These are phyloP conservation scores for Scenedesmus sp. DNA, from an alignment of 163 green algal species.

Conservation along the genomic window DNA sequence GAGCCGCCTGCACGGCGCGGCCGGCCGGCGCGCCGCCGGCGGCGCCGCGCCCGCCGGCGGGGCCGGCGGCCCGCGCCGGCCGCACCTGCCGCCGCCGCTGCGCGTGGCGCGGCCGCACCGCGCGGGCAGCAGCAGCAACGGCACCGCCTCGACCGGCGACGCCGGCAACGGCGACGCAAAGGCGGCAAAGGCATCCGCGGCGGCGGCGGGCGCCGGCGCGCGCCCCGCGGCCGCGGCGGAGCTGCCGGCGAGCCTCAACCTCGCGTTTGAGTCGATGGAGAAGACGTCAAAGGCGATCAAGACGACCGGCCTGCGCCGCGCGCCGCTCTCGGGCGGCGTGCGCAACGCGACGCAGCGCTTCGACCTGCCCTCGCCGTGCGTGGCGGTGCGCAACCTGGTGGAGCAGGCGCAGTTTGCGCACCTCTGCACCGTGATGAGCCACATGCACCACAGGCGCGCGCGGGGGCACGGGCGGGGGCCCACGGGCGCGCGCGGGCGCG, in stretches of 20 bases:
- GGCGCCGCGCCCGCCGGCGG: too few species aligned
- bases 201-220: slow-evolving; percentile 4
- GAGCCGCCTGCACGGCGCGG: too few species aligned
- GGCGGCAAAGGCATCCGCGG: neutral
- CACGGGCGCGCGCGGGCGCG: too few species aligned
- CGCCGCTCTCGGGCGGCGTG: slow-evolving; percentile 87
- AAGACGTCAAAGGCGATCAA: slow-evolving; percentile 41
- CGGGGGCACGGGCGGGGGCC: too few species aligned
- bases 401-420: slow-evolving; percentile 63
- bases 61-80: too few species aligned
- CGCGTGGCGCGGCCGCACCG: slow-evolving; percentile 6
- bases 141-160: neutral
- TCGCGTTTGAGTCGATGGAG: slow-evolving; percentile 38
- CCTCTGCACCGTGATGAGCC: slow-evolving; percentile 47
- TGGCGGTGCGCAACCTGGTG: slow-evolving; percentile 92
- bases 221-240: neutral
- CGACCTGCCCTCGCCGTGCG: slow-evolving; percentile 78
- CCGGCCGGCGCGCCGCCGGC: too few species aligned
- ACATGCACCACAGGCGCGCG: slow-evolving; percentile 46
- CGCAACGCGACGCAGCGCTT: slow-evolving; percentile 84
- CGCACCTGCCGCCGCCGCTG: slow-evolving; percentile 4
- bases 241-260: slow-evolving; percentile 21
- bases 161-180: neutral
- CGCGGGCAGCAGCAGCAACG: slow-evolving; percentile 24
- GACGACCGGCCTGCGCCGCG: slow-evolving; percentile 69